Conservation (phyloP, 2,329 filamentous ascomycete species). For the Daldinia sp. region DNA sequence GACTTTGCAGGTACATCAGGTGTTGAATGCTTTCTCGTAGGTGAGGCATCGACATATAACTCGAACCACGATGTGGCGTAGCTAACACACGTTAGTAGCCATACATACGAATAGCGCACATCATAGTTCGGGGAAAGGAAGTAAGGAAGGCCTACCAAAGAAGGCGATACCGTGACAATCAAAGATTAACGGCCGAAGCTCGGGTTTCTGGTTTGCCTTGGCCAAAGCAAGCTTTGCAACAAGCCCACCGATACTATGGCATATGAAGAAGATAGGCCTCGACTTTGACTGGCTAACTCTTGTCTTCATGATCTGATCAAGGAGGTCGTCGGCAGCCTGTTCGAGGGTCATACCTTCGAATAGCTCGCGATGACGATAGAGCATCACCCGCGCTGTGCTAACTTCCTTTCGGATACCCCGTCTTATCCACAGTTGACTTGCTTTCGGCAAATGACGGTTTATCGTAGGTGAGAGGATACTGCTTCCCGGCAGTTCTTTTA, state of each 20-base stretch:
- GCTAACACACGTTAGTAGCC: constrained; percentile 52
- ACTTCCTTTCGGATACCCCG: constrained; percentile 64
- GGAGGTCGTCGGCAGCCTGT: constrained; percentile 60
- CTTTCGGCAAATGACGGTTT: constrained; percentile 49
- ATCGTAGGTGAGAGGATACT: constrained; percentile 52
- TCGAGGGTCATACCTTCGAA: constrained; percentile 59
- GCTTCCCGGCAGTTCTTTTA: constrained; percentile 51
- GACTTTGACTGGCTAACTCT: constrained; percentile 51
- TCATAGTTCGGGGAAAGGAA: not conserved
- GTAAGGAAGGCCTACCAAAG: constrained; percentile 59
- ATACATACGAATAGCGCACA: constrained; percentile 17
- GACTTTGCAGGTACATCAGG: constrained; percentile 63
- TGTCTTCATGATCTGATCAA: constrained; percentile 58
- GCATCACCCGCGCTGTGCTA: constrained; percentile 61
- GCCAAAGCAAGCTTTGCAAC: constrained; percentile 69
- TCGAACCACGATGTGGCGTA: constrained; percentile 72
- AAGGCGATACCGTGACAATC: constrained; percentile 72
- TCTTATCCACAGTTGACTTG: constrained; percentile 63
- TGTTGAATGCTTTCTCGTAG: constrained; percentile 66
- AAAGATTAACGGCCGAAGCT: constrained; percentile 60
- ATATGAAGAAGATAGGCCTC: constrained; percentile 70
- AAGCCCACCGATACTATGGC: constrained; percentile 71
- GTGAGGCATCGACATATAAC: constrained; percentile 69
- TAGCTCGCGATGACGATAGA: constrained; percentile 63
- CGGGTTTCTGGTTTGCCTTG: constrained; percentile 57